Base-by-base conservation (phyloP, 2,329 filamentous ascomycete species). In the Cordyceps cicadae region DNA sequence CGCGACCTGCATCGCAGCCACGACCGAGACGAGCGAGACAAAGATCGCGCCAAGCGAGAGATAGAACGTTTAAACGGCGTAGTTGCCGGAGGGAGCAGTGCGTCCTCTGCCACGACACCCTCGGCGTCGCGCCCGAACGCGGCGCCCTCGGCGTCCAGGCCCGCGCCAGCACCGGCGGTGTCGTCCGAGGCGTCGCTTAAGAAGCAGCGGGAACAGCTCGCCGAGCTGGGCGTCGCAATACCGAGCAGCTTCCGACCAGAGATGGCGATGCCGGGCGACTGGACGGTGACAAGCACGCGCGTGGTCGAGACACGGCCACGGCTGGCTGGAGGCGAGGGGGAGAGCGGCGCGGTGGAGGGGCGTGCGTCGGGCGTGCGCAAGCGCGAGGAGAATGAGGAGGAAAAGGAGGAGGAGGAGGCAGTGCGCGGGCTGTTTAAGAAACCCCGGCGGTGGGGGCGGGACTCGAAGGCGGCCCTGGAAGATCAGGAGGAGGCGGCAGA, bases 241-340 rank as follows among this genome's bases (percentile, higher is more conserved):
- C 94, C 94, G 0, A 86, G 90, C 50, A 86, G 89, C 65, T 86
- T 90, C 61, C 81, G 90, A 62, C 80, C 82, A 2, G 90, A 94
- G 62, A 86, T 97, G 84, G 92, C 92, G 5, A 86, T 97, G 77
- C 87, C 88, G 4, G 91, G 94, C 37, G 89, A 96, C 58, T 99
- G 93, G 93, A 85, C 90, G 0, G 83, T 87, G 12, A 86, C 83
- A 62, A 85, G 82, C 6, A 83, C 90, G 46, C 80, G 84, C 50
- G 79, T 85, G 4, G 74, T 87, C 24, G 74, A 79, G 15, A 77
- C 79, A 15, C 71, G 66, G 37, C 65, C 67, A 29, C 29, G 29
- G 24, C 75, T 49, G 6, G 72, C 74, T 29, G 29, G 29, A 7
- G 29, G 29, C 50, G 73, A 76, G 29, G 74, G 73, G 6, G 70